Evolutionary conservation across 257 asterid genomes (phyloP), one percentile per base, ranked within the genome.

Genomic region (Solanum habrochaites): DNA sequence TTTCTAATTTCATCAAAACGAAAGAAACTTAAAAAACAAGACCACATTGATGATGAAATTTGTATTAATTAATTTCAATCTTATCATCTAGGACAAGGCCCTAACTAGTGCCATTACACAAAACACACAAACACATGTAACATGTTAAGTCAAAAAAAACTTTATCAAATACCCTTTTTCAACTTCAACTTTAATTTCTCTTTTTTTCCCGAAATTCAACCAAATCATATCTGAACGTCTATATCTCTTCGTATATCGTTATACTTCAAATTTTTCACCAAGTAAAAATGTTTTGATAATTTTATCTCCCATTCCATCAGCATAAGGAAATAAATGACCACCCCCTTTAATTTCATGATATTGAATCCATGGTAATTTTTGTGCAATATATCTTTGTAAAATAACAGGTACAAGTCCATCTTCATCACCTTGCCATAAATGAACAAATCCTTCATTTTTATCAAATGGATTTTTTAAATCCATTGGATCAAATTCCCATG

Each of bases 401-500:
- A 90, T 70, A 52, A 87, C 96, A 2, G 97, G 97, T 84, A 92
- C 98, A 4, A 96, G 86, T 66, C 11, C 9, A 87, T 96, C 99
- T 0, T 93, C 96, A n/a, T 96, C 98, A 43, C 99, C 99, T 35
- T 93, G 96, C 95, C 95, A 96, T 73, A 96, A 84, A 89, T 96
- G 98, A 31, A 95, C 95, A 3, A 89, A 86, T n/a, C 92, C 96
- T 87, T 88, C 94, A 45, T 93, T 71, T 20, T 92, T 89, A 25
- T 93, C 85, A 83, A 92, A 93, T n/a, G 95, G 94, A 82, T 92
- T 91, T 87, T 94, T 82, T 90, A 95, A 85, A 82, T 95, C 96
- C 85, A 86, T 85, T 14, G 99, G 99, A 88, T 90, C 93, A 80
- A 96, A 96, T 67, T 96, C 99, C 98, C 97, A 96, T 16, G 72